Percentiles rank a stretch among this genome's conserved stretches.
phyloP scores from a whole-genome alignment of 2,329 filamentous ascomycete species.

The Botrytis paeoniae region DNA sequence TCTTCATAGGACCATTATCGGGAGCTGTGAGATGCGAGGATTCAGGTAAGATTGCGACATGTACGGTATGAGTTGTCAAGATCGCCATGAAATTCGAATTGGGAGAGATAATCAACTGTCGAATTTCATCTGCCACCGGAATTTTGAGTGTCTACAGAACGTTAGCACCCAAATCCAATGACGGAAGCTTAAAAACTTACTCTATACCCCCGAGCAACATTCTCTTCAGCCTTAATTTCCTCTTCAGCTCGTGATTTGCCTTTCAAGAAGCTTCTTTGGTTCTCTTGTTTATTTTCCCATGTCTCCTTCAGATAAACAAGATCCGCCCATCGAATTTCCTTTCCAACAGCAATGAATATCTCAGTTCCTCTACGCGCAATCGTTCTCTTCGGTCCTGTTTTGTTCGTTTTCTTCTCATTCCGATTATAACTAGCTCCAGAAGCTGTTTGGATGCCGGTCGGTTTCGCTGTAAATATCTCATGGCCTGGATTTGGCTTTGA shows the following conservation, averaged over 20 bases:
- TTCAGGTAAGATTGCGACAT: constrained; percentile 83
- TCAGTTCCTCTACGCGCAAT: constrained; percentile 83
- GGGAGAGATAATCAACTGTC: constrained; percentile 81
- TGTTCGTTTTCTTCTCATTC: constrained; percentile 43
- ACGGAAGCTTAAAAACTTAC: constrained; percentile 40
- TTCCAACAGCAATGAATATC: constrained; percentile 83
- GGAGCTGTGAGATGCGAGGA: constrained; percentile 68
- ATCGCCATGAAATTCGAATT: constrained; percentile 79
- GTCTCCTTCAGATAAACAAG: constrained; percentile 72
- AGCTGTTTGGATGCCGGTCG: constrained; percentile 35
- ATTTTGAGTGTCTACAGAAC: constrained; percentile 68
- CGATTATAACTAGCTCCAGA: constrained; percentile 26
- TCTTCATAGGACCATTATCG: constrained; percentile 67
- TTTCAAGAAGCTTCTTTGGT: constrained; percentile 24
- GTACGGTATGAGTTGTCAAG: constrained; percentile 80
- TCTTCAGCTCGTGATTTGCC: constrained; percentile 24
- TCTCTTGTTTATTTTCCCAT: constrained; percentile 43
- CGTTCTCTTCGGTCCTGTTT: constrained; percentile 55
- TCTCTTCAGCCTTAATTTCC: constrained; percentile 34
- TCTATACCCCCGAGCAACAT: constrained; percentile 45
- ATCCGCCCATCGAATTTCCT: constrained; percentile 89
- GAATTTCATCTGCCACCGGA: constrained; percentile 76
- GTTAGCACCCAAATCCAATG: constrained; percentile 26
- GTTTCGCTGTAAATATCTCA: constrained; percentile 64
- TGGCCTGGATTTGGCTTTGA: constrained; percentile 73